Base-by-base conservation (phyloP, 805 yeast species). In the Candida berthetii region DNA sequence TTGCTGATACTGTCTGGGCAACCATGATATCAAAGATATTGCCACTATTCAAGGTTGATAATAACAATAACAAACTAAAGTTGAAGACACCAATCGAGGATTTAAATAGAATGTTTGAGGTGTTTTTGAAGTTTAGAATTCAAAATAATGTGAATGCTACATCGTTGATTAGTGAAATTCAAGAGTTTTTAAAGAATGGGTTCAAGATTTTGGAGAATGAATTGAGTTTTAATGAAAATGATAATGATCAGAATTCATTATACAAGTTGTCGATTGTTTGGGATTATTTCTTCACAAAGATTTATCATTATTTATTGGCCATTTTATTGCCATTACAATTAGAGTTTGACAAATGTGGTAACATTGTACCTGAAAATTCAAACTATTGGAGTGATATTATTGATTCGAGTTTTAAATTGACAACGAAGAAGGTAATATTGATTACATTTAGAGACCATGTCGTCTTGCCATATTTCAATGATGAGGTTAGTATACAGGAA, bases 281-380 rank as follows among this genome's bases (percentile, higher is more conserved):
- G 89, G 70, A 69, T 15, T 61, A 62, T 20, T 82, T 82, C 54
- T 75, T 72, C 47, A 64, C 66, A n/a, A 69, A 72, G 31, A 70
- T 79, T 2, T 68, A 74, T 39, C 79, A 78, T 40, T 78, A 78
- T 50, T 61, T 82, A 16, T 73, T 79, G 44, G 84, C 84, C 0
- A 71, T 79, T 0, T 71, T 83, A 37, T 48, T 80, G 28, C 90
- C 90, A 0, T 52, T 84, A 18, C 80, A 78, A 42, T 52, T 63
- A 16, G 80, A 73, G 41, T 58, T 74, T 38, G 54, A 57, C 24
- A 53, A 54, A 0, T 41, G 35, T 38, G 68, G 61, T 6, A 43
- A 43, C 2, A 58, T 54, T 38, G 57, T 57, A 7, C 53, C n/a
- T 11, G 16, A 41, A 3, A 49, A 57, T 33, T 45, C 48, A 13